Percentiles rank a stretch among this genome's conserved stretches.
Evolutionary conservation across 345 rosid species (phyloP).

Genomic region (Euphorbia pulcherrima): DNA sequence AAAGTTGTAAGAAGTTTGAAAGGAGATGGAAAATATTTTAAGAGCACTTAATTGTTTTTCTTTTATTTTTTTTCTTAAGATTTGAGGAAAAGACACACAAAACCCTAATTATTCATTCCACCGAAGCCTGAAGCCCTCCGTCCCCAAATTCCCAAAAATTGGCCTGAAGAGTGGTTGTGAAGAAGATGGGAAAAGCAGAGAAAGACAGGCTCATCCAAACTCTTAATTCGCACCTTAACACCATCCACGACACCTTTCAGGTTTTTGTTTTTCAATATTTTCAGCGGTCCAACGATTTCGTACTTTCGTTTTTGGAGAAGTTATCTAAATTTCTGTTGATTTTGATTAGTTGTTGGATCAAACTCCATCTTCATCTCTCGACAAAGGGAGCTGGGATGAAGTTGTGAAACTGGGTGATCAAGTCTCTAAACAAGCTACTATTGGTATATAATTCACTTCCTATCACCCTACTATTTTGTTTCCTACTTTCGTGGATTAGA

Average conservation of each 20-base stretch:
- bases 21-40: too few relatives aligned
- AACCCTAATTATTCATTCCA: too few relatives aligned
- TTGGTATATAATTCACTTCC: conserved; percentile 37
- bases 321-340: not conserved
- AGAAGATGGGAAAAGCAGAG: conserved; percentile 54
- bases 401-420: conserved; percentile 73
- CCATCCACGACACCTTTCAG: conserved; percentile 76
- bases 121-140: not conserved
- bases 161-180: not conserved
- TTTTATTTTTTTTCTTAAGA: too few relatives aligned
- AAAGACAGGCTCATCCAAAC: conserved; percentile 46
- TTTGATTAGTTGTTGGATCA: conserved; percentile 48
- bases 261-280: conserved; percentile 20
- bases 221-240: conserved; percentile 51
- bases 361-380: conserved; percentile 40
- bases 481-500: not conserved
- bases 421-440: conserved; percentile 81
- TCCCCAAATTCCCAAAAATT: not conserved
- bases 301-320: not conserved
- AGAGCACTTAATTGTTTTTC: too few relatives aligned
- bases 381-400: conserved; percentile 63
- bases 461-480: not conserved
- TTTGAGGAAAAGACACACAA: too few relatives aligned
- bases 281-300: too few relatives aligned
- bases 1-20: too few relatives aligned